Percentiles rank a stretch among this genome's conserved stretches.
Conservation (phyloP, 441 rosid species). For the Adansonia madagascariensis region DNA sequence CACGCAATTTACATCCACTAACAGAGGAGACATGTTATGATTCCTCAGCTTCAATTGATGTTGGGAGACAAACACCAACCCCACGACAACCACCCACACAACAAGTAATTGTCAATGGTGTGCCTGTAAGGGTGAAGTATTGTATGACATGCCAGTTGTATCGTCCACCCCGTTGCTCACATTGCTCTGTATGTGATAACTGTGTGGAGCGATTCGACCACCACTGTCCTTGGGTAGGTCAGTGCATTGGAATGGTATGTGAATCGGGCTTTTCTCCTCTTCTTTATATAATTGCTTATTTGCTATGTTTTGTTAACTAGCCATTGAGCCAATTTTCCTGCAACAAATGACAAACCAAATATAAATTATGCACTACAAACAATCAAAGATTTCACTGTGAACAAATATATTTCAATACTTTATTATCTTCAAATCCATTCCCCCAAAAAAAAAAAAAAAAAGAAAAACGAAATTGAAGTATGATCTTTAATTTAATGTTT, state of each 20-base stretch:
- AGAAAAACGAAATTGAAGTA: neutral
- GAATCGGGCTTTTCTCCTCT: neutral
- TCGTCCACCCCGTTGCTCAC: constrained; percentile 65
- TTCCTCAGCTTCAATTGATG: constrained; percentile 42
- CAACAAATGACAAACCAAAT: neutral
- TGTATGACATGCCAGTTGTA: constrained; percentile 62
- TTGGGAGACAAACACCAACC: constrained; percentile 47
- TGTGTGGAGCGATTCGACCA: constrained; percentile 66
- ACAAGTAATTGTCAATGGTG: constrained; percentile 44
- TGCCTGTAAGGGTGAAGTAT: constrained; percentile 50
- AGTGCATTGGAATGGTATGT: constrained; percentile 62
- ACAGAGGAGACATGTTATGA: constrained; percentile 42
- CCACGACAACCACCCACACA: constrained; percentile 44
- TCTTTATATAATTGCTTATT: neutral
- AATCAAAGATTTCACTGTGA: neutral
- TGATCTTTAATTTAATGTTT: neutral
- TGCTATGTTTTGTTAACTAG: neutral
- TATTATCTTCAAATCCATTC: neutral
- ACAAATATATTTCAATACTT: neutral
- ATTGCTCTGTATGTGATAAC: constrained; percentile 60
- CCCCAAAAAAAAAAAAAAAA: neutral
- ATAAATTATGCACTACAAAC: neutral
- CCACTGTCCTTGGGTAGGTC: constrained; percentile 76
- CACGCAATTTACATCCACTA: constrained; percentile 54
- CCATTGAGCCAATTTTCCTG: neutral